A percentile compares a stretch with the other conserved stretches of the same genome.
Conservation (phyloP, 345 rosid genomes). For the Citropsis articulata region DNA sequence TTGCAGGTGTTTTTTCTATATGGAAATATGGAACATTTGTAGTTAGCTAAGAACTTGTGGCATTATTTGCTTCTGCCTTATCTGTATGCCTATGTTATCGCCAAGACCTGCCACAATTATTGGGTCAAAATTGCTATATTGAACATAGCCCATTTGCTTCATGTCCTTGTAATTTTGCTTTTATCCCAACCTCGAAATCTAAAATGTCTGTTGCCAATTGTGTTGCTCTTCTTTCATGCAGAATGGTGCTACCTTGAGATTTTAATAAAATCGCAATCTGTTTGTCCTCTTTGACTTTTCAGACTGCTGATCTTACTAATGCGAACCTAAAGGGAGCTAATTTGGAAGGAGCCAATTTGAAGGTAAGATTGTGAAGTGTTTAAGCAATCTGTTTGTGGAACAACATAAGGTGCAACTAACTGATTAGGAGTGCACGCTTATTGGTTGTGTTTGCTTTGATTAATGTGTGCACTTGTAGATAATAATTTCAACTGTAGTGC, state of each 20-base stretch:
- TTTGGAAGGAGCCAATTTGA: constrained; percentile 92
- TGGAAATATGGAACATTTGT: not conserved
- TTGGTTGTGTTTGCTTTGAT: not conserved
- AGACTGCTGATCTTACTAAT: constrained; percentile 91
- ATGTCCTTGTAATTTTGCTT: not conserved
- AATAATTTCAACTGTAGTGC: not conserved
- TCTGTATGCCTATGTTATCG: not conserved
- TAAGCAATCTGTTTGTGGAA: not conserved
- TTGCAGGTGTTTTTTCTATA: not conserved
- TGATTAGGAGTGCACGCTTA: not conserved
- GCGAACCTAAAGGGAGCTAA: constrained; percentile 95
- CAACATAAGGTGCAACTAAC: not conserved
- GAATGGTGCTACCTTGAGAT: not conserved
- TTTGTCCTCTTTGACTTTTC: constrained; percentile 22
- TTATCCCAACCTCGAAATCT: not conserved
- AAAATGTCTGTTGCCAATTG: not conserved
- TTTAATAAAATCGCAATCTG: constrained; percentile 1
- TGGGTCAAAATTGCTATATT: not conserved
- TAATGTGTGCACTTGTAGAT: not conserved
- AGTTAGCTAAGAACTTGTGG: not conserved
- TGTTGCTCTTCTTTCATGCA: not conserved
- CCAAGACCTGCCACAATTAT: not conserved
- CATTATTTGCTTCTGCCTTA: not conserved
- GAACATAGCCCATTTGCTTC: not conserved
- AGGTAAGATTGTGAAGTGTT: constrained; percentile 37